Evolutionary conservation across 768 basidiomycete species (phyloP), one percentile per base, ranked within the genome.

Genomic region (Suillus spraguei): DNA sequence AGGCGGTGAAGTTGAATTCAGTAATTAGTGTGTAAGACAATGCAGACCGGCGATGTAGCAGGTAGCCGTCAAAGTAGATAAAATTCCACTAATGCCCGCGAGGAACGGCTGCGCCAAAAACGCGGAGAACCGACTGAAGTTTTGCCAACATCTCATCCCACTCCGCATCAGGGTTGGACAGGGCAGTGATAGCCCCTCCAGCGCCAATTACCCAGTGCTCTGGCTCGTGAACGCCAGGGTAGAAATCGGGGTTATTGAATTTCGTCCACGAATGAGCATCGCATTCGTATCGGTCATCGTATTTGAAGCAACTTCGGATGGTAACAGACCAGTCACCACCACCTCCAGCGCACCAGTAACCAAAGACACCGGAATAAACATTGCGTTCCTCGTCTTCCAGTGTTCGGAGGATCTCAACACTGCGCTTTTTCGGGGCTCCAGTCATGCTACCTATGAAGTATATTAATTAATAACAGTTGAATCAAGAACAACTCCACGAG

Each of bases 101-200:
- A 63, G 72, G 70, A 39, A 69, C 66, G 7, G 74, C 66, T 14
- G 70, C 78, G 41, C 83, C 82, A 66, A 93, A 93, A 28, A 86
- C 83, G 50, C 83, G 80, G 58, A 93, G 77, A 53, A 91, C 90
- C 68, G 91, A 92, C 65, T 88, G 83, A 33, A 96, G 83, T 74
- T 99, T 98, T n/a, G 87, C 81, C 22, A 86, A 69, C 84, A 98
- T 97, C 73, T 98, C 96, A 8, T 97, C 95, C 95, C 95, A 97
- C 74, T 98, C 96, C 7, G 82, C 87, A 52, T 88, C 85, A 5
- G 90, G 82, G 64, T 95, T 87, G 6, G 95, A 96, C 44, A 98
- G 81, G 16, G 94, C 95, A 24, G 96, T 98, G 67, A 99, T 97
- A 11, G 95, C 96, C 41, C 96, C 96, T n/a, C 96, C 96, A 22